Conservation (phyloP, 163 green algal genomes). For the Dunaliella salina region DNA sequence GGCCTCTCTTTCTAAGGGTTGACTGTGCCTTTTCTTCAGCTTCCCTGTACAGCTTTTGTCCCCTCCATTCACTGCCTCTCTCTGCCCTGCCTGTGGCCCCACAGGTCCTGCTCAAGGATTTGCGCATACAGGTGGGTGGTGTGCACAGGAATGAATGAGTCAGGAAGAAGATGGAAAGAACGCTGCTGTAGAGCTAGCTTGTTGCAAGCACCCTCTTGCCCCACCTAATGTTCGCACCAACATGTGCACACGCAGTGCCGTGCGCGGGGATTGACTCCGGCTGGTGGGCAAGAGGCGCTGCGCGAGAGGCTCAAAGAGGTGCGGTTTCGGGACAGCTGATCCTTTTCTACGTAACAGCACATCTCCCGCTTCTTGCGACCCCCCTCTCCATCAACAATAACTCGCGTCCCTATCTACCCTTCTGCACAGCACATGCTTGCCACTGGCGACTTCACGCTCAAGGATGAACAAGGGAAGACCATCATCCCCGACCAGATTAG, state of each 20-base stretch:
- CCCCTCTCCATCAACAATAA: too few relatives aligned
- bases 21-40: background rate
- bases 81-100: background rate
- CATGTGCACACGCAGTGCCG: background rate
- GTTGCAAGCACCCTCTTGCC: background rate
- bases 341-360: too few relatives aligned
- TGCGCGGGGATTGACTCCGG: background rate
- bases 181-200: too few relatives aligned
- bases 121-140: conserved; percentile 5
- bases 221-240: background rate
- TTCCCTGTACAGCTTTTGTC: background rate
- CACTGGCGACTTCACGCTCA: conserved; percentile 41
- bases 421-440: conserved; percentile 47
- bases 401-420: too few relatives aligned
- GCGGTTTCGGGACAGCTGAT: too few relatives aligned
- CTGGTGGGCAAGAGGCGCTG: conserved; percentile 61
- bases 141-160: background rate
- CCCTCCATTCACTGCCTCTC: background rate
- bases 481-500: background rate
- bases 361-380: too few relatives aligned
- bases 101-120: conserved; percentile 1
- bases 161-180: too few relatives aligned
- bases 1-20: background rate
- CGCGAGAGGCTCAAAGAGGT: conserved; percentile 58
- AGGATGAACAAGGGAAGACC: conserved; percentile 17